Conservation (phyloP, 306 rosid species). For the Fragaria nilgerrensis region DNA sequence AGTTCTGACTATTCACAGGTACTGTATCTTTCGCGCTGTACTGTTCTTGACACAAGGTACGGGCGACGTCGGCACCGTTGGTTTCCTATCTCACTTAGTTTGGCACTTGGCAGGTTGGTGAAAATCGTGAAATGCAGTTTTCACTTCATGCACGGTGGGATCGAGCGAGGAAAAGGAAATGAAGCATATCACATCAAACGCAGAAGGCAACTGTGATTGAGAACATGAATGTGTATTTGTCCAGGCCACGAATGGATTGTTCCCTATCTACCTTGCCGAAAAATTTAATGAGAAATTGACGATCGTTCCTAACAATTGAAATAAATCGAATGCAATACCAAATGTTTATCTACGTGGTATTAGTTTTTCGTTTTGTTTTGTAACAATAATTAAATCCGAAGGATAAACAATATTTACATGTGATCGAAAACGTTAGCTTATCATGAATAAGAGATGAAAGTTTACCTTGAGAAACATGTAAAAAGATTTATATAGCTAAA, state of each 20-base stretch:
- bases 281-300: constrained; percentile 24
- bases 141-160: neutral
- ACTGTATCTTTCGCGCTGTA: neutral
- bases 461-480: too few species aligned
- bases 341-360: neutral
- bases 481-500: too few species aligned
- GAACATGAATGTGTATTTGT: constrained; percentile 20
- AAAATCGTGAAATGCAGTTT: neutral
- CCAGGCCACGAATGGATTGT: constrained; percentile 41
- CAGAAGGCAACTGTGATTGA: neutral
- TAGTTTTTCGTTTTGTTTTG: neutral
- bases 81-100: neutral
- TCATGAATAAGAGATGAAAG: too few species aligned
- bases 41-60: neutral
- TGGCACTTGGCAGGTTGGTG: neutral
- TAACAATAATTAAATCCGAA: too few species aligned
- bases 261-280: constrained; percentile 27
- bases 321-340: neutral
- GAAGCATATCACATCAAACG: constrained; percentile 3
- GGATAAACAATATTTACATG: too few species aligned
- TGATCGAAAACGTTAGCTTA: too few species aligned
- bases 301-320: neutral
- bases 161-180: neutral
- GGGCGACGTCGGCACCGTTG: neutral
- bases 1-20: neutral